These are phyloP conservation scores for Intubia oerlemansii DNA, from an alignment of 2,329 filamentous ascomycete species.

Conservation along the genomic window DNA sequence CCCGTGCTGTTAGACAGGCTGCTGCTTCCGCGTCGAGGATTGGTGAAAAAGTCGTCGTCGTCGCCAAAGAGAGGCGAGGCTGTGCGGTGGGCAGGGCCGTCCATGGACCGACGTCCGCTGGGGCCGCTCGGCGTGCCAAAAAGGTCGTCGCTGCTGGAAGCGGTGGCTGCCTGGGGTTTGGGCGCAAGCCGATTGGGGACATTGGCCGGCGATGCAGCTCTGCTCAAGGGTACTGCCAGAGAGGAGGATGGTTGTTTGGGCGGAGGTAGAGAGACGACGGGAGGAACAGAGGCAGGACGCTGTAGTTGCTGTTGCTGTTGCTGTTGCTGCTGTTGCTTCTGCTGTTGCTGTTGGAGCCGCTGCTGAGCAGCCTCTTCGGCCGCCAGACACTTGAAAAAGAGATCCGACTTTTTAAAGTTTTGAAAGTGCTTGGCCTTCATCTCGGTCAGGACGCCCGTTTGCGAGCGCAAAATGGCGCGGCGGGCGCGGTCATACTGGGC, in stretches of 20 bases:
- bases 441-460: slow-evolving; percentile 64
- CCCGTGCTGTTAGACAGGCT: slow-evolving; percentile 1
- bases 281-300: too few relatives aligned
- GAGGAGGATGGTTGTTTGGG: too few relatives aligned
- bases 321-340: too few relatives aligned
- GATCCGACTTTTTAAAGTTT: slow-evolving; percentile 74
- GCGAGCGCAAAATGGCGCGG: slow-evolving; percentile 58
- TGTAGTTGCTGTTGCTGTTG: too few relatives aligned
- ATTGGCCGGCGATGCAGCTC: too few relatives aligned
- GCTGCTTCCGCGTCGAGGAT: neutral
- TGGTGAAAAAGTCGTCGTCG: slow-evolving; percentile 39
- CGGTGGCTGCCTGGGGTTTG: neutral
- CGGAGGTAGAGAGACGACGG: too few relatives aligned
- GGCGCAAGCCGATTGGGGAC: neutral
- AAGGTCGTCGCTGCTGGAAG: too few relatives aligned
- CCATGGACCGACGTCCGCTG: slow-evolving; percentile 40
- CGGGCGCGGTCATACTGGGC: slow-evolving; percentile 69
- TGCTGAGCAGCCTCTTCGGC: slow-evolving; percentile 44
- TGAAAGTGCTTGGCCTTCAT: slow-evolving; percentile 67
- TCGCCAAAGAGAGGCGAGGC: slow-evolving; percentile 71
- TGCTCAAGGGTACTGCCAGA: too few relatives aligned
- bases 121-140: neutral
- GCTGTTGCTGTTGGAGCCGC: slow-evolving; percentile 6
- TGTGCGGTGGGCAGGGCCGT: slow-evolving; percentile 29
- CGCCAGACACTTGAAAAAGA: slow-evolving; percentile 91